Percentiles rank a stretch among this genome's conserved stretches.
phyloP scores from a whole-genome alignment of 768 basidiomycete species.

The Leccinum pellstonianum region DNA sequence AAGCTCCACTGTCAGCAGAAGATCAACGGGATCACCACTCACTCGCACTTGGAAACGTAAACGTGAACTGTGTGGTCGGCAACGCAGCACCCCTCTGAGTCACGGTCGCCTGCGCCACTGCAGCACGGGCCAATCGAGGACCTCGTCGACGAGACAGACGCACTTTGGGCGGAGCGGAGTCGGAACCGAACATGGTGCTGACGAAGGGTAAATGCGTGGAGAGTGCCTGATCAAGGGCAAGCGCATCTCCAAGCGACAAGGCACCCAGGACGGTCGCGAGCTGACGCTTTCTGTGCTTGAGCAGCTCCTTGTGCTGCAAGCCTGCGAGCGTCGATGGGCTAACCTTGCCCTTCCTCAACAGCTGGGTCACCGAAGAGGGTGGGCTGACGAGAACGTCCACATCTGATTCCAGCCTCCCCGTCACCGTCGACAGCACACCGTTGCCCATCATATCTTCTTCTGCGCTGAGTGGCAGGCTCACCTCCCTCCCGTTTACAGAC shows the following conservation, averaged over 20 bases:
- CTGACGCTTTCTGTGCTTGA: conserved; percentile 67
- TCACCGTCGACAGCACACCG: conserved; percentile 21
- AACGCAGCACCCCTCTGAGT: conserved; percentile 39
- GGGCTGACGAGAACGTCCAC: conserved; percentile 21
- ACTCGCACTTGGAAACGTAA: conserved; percentile 66
- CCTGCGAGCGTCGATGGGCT: conserved; percentile 64
- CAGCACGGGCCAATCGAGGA: conserved; percentile 50
- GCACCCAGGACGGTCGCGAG: conserved; percentile 68
- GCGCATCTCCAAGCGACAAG: conserved; percentile 61
- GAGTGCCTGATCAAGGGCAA: conserved; percentile 78
- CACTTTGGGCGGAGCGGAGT: conserved; percentile 35
- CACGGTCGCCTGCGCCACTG: conserved; percentile 22
- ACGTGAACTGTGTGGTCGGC: conserved; percentile 56
- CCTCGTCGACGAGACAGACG: conserved; percentile 56
- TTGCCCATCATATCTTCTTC: conserved; percentile 40
- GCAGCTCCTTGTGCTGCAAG: conserved; percentile 71
- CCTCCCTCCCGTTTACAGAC: conserved; percentile 42
- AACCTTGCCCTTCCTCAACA: conserved; percentile 44
- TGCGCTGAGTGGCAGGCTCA: conserved; percentile 40
- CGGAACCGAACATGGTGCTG: conserved; percentile 36
- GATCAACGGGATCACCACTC: conserved; percentile 44
- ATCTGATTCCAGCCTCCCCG: conserved; percentile 25
- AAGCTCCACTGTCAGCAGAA: conserved; percentile 22
- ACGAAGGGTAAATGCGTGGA: conserved; percentile 41
- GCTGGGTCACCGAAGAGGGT: conserved; percentile 20